Evolutionary conservation across 371 early-diverging fungal genomes (phyloP).

Genomic region (Mortierella sp.): DNA sequence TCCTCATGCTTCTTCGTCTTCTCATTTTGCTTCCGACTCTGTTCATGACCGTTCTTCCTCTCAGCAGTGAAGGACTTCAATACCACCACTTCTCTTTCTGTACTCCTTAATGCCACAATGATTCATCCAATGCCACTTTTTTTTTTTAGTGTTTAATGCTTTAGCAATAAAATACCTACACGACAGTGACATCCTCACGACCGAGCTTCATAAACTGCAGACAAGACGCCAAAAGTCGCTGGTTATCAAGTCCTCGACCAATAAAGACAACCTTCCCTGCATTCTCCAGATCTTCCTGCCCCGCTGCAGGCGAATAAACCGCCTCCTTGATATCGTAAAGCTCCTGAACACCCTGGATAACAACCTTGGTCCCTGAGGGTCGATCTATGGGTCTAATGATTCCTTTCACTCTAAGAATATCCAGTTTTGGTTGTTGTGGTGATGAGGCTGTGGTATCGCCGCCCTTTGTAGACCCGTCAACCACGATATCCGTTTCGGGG

Average conservation of each 20-base stretch:
- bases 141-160: not conserved
- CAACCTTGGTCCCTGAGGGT: slow-evolving; percentile 61
- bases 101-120: too few relatives aligned
- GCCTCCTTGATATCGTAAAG: slow-evolving; percentile 86
- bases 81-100: too few relatives aligned
- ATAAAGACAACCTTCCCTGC: slow-evolving; percentile 55
- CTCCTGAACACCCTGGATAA: slow-evolving; percentile 94
- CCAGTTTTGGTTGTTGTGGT: slow-evolving; percentile 42
- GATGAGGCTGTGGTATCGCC: slow-evolving; percentile 10
- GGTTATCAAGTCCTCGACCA: slow-evolving; percentile 50
- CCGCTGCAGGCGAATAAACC: not conserved
- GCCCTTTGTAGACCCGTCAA: not conserved
- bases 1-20: not conserved
- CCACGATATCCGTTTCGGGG: slow-evolving; percentile 49
- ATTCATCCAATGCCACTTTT: too few relatives aligned
- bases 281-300: slow-evolving; percentile 19
- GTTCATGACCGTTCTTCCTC: not conserved
- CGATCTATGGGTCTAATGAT: slow-evolving; percentile 68
- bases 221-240: slow-evolving; percentile 29
- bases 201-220: slow-evolving; percentile 23
- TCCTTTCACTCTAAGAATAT: slow-evolving; percentile 89
- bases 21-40: too few relatives aligned
- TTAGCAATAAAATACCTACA: not conserved
- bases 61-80: too few relatives aligned
- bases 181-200: slow-evolving; percentile 18